phyloP scores from a whole-genome alignment of 208 protist genomes.

The Endotrypanum monterogeii region DNA sequence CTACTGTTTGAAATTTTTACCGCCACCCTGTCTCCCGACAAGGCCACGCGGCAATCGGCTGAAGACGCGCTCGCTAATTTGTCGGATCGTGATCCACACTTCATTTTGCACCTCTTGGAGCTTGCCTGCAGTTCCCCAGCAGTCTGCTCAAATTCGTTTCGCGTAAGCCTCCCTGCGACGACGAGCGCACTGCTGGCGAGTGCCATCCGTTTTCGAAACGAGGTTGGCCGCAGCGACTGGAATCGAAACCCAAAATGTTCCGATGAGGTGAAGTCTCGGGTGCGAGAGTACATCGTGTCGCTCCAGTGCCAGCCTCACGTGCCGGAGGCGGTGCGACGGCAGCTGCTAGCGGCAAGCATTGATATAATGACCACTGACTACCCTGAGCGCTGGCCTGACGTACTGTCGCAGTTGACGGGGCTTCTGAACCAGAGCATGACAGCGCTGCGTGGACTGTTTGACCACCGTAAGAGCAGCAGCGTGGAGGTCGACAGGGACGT shows the following conservation, averaged over 20 bases:
- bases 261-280: conserved; percentile 42
- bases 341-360: conserved; percentile 66
- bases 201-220: conserved; percentile 76
- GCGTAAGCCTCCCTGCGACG: not conserved
- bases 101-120: conserved; percentile 61
- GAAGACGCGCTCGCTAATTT: conserved; percentile 64
- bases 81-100: conserved; percentile 44
- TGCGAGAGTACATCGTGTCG: conserved; percentile 58
- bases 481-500: conserved; percentile 23
- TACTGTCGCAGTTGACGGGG: conserved; percentile 58
- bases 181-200: conserved; percentile 47
- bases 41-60: conserved; percentile 56
- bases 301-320: conserved; percentile 72
- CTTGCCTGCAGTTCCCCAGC: conserved; percentile 41
- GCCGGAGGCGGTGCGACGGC: conserved; percentile 63
- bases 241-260: conserved; percentile 63
- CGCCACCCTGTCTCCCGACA: conserved; percentile 69
- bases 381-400: conserved; percentile 56
- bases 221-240: conserved; percentile 76
- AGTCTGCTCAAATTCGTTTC: conserved; percentile 26
- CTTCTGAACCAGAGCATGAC: conserved; percentile 47
- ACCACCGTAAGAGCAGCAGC: conserved; percentile 17
- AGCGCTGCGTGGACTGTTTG: conserved; percentile 28
- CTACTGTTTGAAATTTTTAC: conserved; percentile 69
- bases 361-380: conserved; percentile 82